Evolutionary conservation across 331 rosid genomes (phyloP), one percentile per base, ranked within the genome.

Genomic region (Pyrus hybrid): DNA sequence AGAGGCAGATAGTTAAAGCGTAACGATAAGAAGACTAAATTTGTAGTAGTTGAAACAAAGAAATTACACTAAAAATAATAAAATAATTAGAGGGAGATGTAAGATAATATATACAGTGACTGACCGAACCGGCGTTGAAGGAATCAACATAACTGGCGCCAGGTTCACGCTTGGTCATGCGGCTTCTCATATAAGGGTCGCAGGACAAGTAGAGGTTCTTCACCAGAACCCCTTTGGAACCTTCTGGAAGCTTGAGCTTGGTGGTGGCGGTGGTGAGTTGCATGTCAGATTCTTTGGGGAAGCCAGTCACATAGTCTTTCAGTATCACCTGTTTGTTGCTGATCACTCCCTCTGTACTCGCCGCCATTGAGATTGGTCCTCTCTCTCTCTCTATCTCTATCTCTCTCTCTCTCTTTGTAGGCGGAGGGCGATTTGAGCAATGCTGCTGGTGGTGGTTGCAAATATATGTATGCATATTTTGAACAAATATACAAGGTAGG

Each of bases 211-310:
- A 63, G 16, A 82, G 70, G 8, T 75, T 82, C 58, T 77, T 82
- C 29, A 82, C 25, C 28, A 74, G 9, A 37, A 73, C 73, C 11
- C 79, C 83, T 13, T 25, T 67, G 6, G 86, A 83, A 60, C 65
- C 81, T 67, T 71, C 64, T 47, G 86, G 81, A 56, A 83, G 83
- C 76, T 71, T 70, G 37, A 79, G 69, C 10, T 49, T 62, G 43
- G 35, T 57, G 43, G 45, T 33, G 4, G 26, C 5, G 16, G 69
- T 32, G 22, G 72, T 71, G 37, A 63, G 1, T 11, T 7, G 28
- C 83, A 83, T 65, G 73, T 79, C 79, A 0, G 83, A 79, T 76
- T 83, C 86, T 63, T 75, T 71, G 54, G 81, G 81, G 26, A 71
- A 75, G 14, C 86, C 81, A 0, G 25, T 17, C 4, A 79, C 80